Percentiles rank a stretch among this genome's conserved stretches.
These are phyloP conservation scores for Brassica juncea DNA, from an alignment of 345 rosid species.

Conservation along the genomic window DNA sequence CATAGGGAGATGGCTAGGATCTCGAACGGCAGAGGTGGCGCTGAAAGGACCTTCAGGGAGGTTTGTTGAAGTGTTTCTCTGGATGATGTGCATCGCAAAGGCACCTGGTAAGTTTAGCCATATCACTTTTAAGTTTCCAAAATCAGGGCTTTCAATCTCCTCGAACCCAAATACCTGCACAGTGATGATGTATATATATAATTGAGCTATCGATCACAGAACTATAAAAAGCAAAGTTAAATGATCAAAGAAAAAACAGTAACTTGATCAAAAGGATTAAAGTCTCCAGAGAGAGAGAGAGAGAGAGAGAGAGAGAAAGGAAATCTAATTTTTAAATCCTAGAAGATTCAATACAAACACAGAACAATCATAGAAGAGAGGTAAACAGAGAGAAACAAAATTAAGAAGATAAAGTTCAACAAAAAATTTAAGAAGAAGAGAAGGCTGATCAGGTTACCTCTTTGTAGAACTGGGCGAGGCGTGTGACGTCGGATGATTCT, in stretches of 20 bases:
- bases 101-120: conserved; percentile 76
- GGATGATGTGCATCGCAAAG: conserved; percentile 72
- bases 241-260: neutral
- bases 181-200: neutral
- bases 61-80: conserved; percentile 60
- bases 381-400: neutral
- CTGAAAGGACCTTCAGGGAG: conserved; percentile 92
- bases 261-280: neutral
- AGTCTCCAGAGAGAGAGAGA: no score
- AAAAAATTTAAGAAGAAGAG: neutral
- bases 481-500: conserved; percentile 71
- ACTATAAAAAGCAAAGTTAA: neutral
- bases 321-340: no score
- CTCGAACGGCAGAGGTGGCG: conserved; percentile 55
- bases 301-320: no score
- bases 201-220: neutral
- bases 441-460: conserved; percentile 46
- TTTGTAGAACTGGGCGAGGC: conserved; percentile 77
- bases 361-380: neutral
- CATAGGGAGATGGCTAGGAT: conserved; percentile 72
- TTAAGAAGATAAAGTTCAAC: neutral
- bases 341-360: neutral
- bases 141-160: conserved; percentile 70
- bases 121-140: conserved; percentile 70
- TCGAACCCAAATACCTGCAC: conserved; percentile 73